Evolutionary conservation across 2,329 filamentous ascomycete genomes (phyloP), one percentile per base, ranked within the genome.

Genomic region (Monosporascus ibericus): DNA sequence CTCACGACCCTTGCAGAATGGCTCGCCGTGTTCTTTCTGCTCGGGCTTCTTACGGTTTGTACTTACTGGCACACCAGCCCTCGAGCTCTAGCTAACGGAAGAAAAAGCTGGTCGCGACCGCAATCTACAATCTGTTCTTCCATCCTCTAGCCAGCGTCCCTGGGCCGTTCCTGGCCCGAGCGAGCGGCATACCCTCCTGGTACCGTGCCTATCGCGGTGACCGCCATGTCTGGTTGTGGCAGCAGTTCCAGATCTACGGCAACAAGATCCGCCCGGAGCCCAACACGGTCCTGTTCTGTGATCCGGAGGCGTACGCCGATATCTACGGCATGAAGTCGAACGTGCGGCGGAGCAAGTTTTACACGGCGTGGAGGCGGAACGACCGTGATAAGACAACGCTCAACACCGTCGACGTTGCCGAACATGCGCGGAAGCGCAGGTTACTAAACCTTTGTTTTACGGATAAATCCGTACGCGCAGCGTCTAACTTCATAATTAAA

Each of bases 291-390:
- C 8, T 63, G 17, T 63, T 63, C 42, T 50, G 52, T n/a, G 50
- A 59, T 36, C 54, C 60, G 20, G 39, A 51, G 4, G 61, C 60
- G 1, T 47, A 62, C 20, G 40, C 44, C 7, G 60, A 51, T 14
- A 60, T 63, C 8, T 63, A 63, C 25, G 38, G 59, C 18, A 57
- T 56, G 50, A 61, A 58, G 20, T 51, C 60, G 3, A 63, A 63
- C 24, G 61, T 63, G 6, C 53, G 52, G 25, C 53, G 61, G 20
- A 53, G 55, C n/a, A 37, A 22, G 2, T 63, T 63, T 49, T 63
- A 59, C 30, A 24, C n/a, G 7, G 58, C 49, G 2, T 52, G 52
- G 15, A 56, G 25, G 37, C 37, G 47, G 7, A 53, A 54, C 22
- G 30, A 39, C 1, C 20, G 47, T 7, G 57, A 60, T 2, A 47